Conservation (phyloP, 805 yeast species). For the Metschnikowia sp. region DNA sequence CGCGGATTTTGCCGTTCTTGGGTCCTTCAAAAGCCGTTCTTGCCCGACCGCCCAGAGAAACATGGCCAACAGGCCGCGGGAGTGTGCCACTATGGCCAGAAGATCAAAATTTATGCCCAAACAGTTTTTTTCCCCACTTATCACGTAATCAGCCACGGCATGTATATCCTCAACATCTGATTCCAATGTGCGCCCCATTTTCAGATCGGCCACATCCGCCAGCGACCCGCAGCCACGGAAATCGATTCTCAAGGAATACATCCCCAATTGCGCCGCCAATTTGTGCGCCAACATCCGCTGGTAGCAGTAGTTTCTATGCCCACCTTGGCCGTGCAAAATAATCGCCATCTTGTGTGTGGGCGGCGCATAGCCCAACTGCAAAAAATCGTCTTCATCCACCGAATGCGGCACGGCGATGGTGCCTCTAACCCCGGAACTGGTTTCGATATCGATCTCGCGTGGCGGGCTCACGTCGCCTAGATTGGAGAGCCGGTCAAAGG, state of each 20-base stretch:
- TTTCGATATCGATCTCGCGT: slow-evolving; percentile 33
- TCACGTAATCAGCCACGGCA: slow-evolving; percentile 28
- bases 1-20: slow-evolving; percentile 25
- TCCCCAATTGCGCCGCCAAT: slow-evolving; percentile 57
- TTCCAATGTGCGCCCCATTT: slow-evolving; percentile 51
- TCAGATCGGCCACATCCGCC: slow-evolving; percentile 40
- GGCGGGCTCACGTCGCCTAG: slow-evolving; percentile 21
- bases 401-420: slow-evolving; percentile 39
- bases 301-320: slow-evolving; percentile 79
- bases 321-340: slow-evolving; percentile 80
- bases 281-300: slow-evolving; percentile 59
- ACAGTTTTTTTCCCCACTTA: slow-evolving; percentile 29
- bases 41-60: slow-evolving; percentile 63
- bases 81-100: slow-evolving; percentile 67
- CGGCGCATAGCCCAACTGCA: slow-evolving; percentile 30
- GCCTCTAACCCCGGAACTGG: slow-evolving; percentile 34
- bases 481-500: slow-evolving; percentile 7
- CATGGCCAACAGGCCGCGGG: slow-evolving; percentile 76
- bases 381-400: slow-evolving; percentile 22
- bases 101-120: slow-evolving; percentile 44
- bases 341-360: slow-evolving; percentile 53
- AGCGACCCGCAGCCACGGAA: slow-evolving; percentile 85
- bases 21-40: slow-evolving; percentile 30
- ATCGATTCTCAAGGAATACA: slow-evolving; percentile 71
- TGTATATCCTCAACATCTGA: slow-evolving; percentile 72